A percentile compares a stretch with the other conserved stretches of the same genome.
Evolutionary conservation across 495 filamentous ascomycete species (phyloP).

Genomic region (Penicillium chermesinum): DNA sequence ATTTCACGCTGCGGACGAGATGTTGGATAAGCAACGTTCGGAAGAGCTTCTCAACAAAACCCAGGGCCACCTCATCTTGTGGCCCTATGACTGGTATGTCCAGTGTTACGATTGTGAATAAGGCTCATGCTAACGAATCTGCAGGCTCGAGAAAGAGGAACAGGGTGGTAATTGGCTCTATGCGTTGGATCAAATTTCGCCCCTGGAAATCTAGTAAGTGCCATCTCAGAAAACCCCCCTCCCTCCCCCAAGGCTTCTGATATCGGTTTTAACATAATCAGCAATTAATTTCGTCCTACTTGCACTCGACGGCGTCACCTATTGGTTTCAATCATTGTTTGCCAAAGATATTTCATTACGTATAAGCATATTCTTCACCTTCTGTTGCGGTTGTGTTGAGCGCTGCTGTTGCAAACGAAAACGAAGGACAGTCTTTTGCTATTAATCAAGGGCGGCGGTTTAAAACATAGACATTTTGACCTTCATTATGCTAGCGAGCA

Average conservation of each 20-base stretch:
- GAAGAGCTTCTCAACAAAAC: slow-evolving; percentile 76
- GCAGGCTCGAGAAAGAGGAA: slow-evolving; percentile 77
- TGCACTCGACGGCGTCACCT: slow-evolving; percentile 17
- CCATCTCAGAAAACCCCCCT: too few species aligned
- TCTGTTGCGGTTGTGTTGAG: slow-evolving; percentile 8
- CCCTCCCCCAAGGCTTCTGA: neutral
- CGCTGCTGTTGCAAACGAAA: slow-evolving; percentile 7
- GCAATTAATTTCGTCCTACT: slow-evolving; percentile 4
- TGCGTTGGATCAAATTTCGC: slow-evolving; percentile 90
- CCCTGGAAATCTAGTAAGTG: slow-evolving; percentile 95
- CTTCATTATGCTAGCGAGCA: slow-evolving; percentile 1
- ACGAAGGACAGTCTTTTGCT: slow-evolving; percentile 2
- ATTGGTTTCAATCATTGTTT: too few species aligned
- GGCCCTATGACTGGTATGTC: slow-evolving; percentile 84
- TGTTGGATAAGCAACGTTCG: slow-evolving; percentile 66
- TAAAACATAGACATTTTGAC: neutral
- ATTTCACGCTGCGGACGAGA: slow-evolving; percentile 64
- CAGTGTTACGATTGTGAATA: neutral
- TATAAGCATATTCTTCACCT: slow-evolving; percentile 2
- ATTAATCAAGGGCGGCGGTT: neutral
- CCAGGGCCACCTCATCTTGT: slow-evolving; percentile 84
- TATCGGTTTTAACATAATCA: neutral
- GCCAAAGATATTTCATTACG: too few species aligned
- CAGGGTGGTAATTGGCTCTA: slow-evolving; percentile 94
- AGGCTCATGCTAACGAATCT: slow-evolving; percentile 2